Evolutionary conservation across 1,139 yeast species (phyloP).

Genomic region (Magnusiomyces tetraspermus): DNA sequence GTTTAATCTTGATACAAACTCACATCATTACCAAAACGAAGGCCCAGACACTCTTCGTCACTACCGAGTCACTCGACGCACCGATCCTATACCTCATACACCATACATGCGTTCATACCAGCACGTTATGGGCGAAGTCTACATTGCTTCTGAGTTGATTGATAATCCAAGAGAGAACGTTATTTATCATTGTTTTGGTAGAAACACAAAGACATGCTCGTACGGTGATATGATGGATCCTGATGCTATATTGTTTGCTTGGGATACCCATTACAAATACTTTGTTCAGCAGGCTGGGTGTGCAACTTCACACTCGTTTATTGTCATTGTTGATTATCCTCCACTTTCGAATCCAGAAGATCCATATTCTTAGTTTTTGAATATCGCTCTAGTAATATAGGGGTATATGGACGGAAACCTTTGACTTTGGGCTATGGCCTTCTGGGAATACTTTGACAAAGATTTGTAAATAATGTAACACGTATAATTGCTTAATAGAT

Average conservation of each 20-base stretch:
- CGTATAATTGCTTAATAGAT: too few relatives aligned
- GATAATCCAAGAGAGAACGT: slow-evolving; percentile 9
- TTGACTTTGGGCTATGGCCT: too few relatives aligned
- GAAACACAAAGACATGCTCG: slow-evolving; percentile 10
- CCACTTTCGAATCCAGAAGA: slow-evolving; percentile 9
- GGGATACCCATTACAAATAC: slow-evolving; percentile 12
- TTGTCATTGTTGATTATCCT: slow-evolving; percentile 6
- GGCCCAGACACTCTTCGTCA: slow-evolving; percentile 7
- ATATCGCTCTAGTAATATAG: too few relatives aligned
- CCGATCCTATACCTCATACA: slow-evolving; percentile 14
- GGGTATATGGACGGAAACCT: too few relatives aligned
- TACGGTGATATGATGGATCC: slow-evolving; percentile 2
- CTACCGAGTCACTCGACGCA: slow-evolving; percentile 16
- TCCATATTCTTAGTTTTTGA: too few relatives aligned
- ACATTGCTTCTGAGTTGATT: slow-evolving; percentile 10
- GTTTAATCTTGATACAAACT: slow-evolving; percentile 25
- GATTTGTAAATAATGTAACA: too few relatives aligned
- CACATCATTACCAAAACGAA: background rate
- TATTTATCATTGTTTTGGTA: slow-evolving; percentile 13
- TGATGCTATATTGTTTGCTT: slow-evolving; percentile 4
- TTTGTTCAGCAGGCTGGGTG: slow-evolving; percentile 15
- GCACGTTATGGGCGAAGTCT: slow-evolving; percentile 16
- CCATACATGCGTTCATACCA: slow-evolving; percentile 14
- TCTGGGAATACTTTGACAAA: too few relatives aligned
- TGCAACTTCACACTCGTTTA: slow-evolving; percentile 10